Base-by-base conservation (phyloP, 2,329 filamentous ascomycete genomes). In the Trichophaea hybrida region DNA sequence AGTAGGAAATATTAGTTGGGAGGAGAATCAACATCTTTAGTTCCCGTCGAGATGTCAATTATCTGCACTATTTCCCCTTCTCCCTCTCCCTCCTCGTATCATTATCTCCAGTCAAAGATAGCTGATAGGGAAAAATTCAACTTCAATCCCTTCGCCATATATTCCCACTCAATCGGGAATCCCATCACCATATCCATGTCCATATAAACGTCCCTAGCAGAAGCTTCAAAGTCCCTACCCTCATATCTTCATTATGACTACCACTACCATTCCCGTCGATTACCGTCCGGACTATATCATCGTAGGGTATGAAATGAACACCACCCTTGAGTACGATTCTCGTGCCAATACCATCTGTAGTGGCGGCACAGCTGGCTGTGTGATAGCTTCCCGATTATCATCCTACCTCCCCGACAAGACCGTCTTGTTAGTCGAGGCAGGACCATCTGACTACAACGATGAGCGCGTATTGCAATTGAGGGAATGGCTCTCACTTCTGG, bases 321-420 rank as follows among this genome's bases (percentile, higher is more conserved):
- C 38, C 35, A 37, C 34, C 31, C 17, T 24, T 57, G 12, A n/a
- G 17, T 17, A 5, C 32, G 32, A 13, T 43, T 48, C 49, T n/a
- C 7, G 24, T 34, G 33, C 34, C 17, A 34, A 15, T 35, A 13
- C 35, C 12, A 15, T 31, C 12, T 43, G 13, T 13, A 57, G 40
- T 65, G 88, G 88, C 64, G 88, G 88, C 70, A 93, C 88, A 54
- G 87, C 88, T 52, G 88, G 88, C 72, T 93, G 87, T 75, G 87
- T 93, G 62, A 80, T 93, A 68, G 88, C 86, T 58, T 83, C 85
- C 57, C 82, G 88, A 55, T 78, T 94, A 63, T 83, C 88, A 35
- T 81, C 88, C 72, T 93, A 94, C 72, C 78, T 94, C 48, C 89
- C 89, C 54, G 78, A 87, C 72, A 89, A 87, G 75, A 84, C 80